Base-by-base conservation (phyloP, 2,329 filamentous ascomycete genomes). In the Microcera coccophila region DNA sequence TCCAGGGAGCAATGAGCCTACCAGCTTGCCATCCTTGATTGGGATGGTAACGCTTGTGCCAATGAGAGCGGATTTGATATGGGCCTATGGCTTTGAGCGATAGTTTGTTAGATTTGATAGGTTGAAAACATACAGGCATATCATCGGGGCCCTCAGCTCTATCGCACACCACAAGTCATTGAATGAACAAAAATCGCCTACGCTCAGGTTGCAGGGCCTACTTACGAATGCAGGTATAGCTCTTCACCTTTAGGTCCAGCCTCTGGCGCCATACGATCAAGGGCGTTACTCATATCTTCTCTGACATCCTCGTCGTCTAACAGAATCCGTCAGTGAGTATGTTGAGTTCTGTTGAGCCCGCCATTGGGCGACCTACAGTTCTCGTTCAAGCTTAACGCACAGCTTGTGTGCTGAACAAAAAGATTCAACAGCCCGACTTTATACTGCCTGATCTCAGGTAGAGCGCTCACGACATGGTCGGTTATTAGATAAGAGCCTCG, bases 351-450 rank as follows among this genome's bases (percentile, higher is more conserved):
- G 22, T 12, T 26, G 22, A 14, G 29, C 29, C 29, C 29, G 29
- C 29, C 15, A 32, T 32, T 10, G 20, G 14, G n/a, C n/a, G 26
- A 29, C 63, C 38, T 49, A 68, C 79, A 84, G 70, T 97, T 97
- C 76, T 98, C 93, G 63, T 98, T 98, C 58, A 98, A 71, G 47
- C 81, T 87, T 40, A 98, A 75, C 11, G 87, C 93, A 68, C 90
- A 95, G 60, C 82, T 89, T 4, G 93, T 98, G 70, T 98, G 93
- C 70, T 98, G 91, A 41, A 97, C 77, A 66, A 97, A 98, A 36
- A 98, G 76, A 64, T 95, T 83, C 49, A 97, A 71, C 47, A 95
- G 69, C 34, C 90, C 90, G 55, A 93, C 80, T 65, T 91, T 91
- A 78, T 95, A 95, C 53, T 79, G 65, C 45, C 75, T 74, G 52